Evolutionary conservation across 2,329 filamentous ascomycete genomes (phyloP), one percentile per base, ranked within the genome.

Genomic region (Pseudohalonectria lignicola): DNA sequence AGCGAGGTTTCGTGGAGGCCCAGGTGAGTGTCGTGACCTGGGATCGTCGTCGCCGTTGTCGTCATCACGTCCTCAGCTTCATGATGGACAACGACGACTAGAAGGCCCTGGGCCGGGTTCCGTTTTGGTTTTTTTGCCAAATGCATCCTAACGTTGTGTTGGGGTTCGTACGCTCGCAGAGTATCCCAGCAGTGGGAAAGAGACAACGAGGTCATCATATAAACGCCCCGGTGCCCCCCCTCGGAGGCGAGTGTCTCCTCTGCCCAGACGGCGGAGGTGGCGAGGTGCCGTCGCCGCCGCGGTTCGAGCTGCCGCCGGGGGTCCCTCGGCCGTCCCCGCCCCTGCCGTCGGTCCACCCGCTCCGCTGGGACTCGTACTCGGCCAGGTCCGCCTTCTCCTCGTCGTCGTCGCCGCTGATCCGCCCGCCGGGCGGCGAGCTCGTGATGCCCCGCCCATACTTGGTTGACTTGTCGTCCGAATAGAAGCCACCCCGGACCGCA

Each of bases 371-470:
- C 26, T 56, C 52, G 37, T 53, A 53, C 13, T 49, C 47, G 17
- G 33, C 40, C 4, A 43, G 28, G 1, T 36, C 36, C 18, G 21
- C 38, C 39, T 52, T 51, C 19, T 55, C 53, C n/a, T 53, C 50
- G 21, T 8, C 15, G 17, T 26, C 19, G 8, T 26, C 20, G n/a
- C 5, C 25, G 17, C 30, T 36, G 35, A 50, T 55, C 9, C 49
- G 50, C 25, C 50, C 49, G 35, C 54, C 46, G 4, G 60, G 55
- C 31, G 59, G 52, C 28, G 52, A 57, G 16, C 45, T 44, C 4
- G 64, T 67, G 38, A 67, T 64, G 10, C 60, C 62, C 18, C 61
- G 59, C 2, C 64, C 63, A 29, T 67, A 66, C 15, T 53, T 53
- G 19, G 45, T 37, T 37, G 47, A 42, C 45, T 57, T 57, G 26